Base-by-base conservation (phyloP, 768 basidiomycete genomes). In the Russula griseocarnosa region DNA sequence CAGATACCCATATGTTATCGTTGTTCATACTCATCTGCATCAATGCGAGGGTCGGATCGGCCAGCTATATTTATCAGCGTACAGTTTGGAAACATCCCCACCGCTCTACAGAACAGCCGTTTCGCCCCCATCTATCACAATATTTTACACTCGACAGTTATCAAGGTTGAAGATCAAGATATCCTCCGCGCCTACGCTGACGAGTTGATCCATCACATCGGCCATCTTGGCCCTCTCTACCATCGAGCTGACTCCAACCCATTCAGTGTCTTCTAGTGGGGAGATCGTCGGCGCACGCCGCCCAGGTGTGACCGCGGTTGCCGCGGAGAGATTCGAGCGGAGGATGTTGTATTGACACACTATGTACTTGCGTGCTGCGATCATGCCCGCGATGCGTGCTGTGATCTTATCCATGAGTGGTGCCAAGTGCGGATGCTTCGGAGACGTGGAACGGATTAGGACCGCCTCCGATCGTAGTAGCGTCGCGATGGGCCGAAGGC, bases 221-320 rank as follows among this genome's bases (percentile, higher is more conserved):
- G 97, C 97, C 18, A 83, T 74, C 50, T 79, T 79, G 65, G 83
- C 88, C 78, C 90, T 92, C 76, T 90, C 87, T 9, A 98, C 88
- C 95, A 98, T 98, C 49, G 81, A 82, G 73, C 87, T 94, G 40
- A 99, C 92, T 1, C 87, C 94, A 3, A 94, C 86, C 97, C 97
- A 99, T 5, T 82, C 83, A 18, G 84, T 81, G 62, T 87, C 81
- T 61, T 98, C 97, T 34, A 98, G 74, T 7, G 87, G 86, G 65
- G 85, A 86, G 68, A 99, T 81, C 5, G 97, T 97, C 22, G 97
- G 88, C 2, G 92, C 94, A 62, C 90, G 78, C 53, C 94, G 80
- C 5, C 97, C 97, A 0, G 96, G 97, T 0, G 96, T 95, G 73
- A 98, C 78, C 26, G 70, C 69, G 0, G 83, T 81, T 1, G 92